phyloP scores from a whole-genome alignment of 768 basidiomycete genomes.

The Collybia sordida region DNA sequence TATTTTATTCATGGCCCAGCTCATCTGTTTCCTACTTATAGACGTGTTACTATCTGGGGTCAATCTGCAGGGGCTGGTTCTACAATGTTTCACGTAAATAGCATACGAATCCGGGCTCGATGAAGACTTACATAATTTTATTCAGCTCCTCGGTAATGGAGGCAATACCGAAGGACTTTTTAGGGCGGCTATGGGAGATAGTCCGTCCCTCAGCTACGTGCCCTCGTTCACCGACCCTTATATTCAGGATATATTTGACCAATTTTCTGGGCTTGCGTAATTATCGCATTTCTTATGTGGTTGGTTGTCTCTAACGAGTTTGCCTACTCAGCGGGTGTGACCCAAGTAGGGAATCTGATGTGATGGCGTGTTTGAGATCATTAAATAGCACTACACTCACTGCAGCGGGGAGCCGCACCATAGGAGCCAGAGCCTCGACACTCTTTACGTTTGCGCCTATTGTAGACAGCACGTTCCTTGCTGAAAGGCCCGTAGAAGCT shows the following conservation, averaged over 20 bases:
- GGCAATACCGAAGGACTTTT: slow-evolving; percentile 38
- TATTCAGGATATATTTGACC: slow-evolving; percentile 30
- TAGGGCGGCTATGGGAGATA: slow-evolving; percentile 42
- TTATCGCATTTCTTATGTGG: slow-evolving; percentile 7
- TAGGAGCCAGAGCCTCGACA: slow-evolving; percentile 28
- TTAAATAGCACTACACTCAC: slow-evolving; percentile 26
- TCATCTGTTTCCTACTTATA: slow-evolving; percentile 7
- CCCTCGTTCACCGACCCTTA: slow-evolving; percentile 32
- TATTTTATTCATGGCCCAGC: not conserved
- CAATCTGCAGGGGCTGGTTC: slow-evolving; percentile 42
- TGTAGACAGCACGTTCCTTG: slow-evolving; percentile 32
- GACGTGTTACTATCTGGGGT: slow-evolving; percentile 42
- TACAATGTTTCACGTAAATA: slow-evolving; percentile 37
- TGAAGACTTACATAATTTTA: not conserved
- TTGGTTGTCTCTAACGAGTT: not conserved
- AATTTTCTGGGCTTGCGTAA: slow-evolving; percentile 36
- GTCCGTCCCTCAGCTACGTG: slow-evolving; percentile 37
- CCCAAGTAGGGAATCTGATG: slow-evolving; percentile 13
- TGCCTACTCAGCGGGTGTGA: slow-evolving; percentile 20
- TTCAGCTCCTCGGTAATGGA: slow-evolving; percentile 36
- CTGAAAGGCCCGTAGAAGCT: slow-evolving; percentile 36
- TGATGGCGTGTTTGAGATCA: slow-evolving; percentile 32
- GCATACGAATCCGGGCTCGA: not conserved
- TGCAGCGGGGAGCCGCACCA: slow-evolving; percentile 28
- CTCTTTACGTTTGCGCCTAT: slow-evolving; percentile 40